A percentile compares a stretch with the other conserved stretches of the same genome.
Conservation (phyloP, 2,329 filamentous ascomycete genomes). For the Cordyceps farinosa region DNA sequence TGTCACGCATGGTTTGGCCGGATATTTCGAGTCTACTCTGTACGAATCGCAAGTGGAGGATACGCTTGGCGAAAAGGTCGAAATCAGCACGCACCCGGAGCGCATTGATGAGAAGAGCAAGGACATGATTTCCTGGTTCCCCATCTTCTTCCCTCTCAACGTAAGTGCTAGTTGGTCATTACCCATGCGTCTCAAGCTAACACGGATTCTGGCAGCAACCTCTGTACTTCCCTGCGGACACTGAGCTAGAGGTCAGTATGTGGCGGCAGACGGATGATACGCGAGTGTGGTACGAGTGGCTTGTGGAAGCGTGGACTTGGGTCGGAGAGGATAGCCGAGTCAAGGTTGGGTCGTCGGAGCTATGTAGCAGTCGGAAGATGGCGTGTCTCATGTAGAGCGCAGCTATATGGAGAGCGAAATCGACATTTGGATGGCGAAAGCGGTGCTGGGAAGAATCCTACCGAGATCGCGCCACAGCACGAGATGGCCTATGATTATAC, state of each 20-base stretch:
- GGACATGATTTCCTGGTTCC: constrained; percentile 99
- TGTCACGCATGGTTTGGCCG: constrained; percentile 84
- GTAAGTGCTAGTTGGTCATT: constrained; percentile 44
- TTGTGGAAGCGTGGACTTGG: constrained; percentile 78
- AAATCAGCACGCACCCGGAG: constrained; percentile 89
- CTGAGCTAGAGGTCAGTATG: constrained; percentile 87
- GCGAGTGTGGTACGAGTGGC: constrained; percentile 98
- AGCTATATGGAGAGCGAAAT: neutral
- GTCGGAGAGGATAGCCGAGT: constrained; percentile 57
- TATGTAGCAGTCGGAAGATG: constrained; percentile 66
- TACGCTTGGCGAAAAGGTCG: constrained; percentile 54
- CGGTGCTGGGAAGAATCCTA: neutral
- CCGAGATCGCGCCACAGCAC: neutral
- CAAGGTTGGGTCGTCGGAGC: constrained; percentile 62
- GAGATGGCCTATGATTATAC: neutral
- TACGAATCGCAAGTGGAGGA: constrained; percentile 56
- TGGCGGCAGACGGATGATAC: constrained; percentile 94
- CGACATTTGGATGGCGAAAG: neutral
- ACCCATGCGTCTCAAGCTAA: constrained; percentile 8
- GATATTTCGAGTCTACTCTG: constrained; percentile 95
- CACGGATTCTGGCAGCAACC: constrained; percentile 60
- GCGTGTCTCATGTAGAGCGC: constrained; percentile 63
- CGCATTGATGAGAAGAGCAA: constrained; percentile 89
- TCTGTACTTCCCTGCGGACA: constrained; percentile 77
- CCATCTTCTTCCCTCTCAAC: constrained; percentile 95